phyloP scores from a whole-genome alignment of 176 grass and related monocot genomes.

The Melocanna baccifera region DNA sequence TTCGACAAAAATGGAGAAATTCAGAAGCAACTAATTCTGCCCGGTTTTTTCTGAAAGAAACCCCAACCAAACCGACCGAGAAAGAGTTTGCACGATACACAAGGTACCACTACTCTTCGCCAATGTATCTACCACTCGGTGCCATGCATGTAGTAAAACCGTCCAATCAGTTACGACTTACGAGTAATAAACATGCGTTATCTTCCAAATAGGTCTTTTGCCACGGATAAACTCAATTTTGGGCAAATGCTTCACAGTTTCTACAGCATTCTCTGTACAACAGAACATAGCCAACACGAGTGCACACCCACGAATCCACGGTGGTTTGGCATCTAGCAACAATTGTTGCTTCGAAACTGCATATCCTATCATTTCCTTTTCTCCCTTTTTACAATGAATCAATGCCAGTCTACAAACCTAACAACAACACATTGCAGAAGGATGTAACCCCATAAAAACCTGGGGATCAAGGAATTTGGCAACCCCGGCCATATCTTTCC shows the following conservation, averaged over 20 bases:
- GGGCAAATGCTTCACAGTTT: neutral
- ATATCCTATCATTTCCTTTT: neutral
- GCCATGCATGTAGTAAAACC: neutral
- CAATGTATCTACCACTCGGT: neutral
- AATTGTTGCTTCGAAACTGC: slow-evolving; percentile 59
- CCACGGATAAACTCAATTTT: slow-evolving; percentile 10
- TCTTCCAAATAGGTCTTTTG: neutral
- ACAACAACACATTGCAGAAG: slow-evolving; percentile 37
- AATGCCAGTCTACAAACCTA: slow-evolving; percentile 21
- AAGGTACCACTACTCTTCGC: neutral
- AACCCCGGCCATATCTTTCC: slow-evolving; percentile 11
- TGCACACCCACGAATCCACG: neutral
- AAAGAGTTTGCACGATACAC: neutral
- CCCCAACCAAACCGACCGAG: neutral
- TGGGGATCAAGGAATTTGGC: slow-evolving; percentile 20
- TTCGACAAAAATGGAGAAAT: neutral
- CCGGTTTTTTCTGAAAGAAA: neutral
- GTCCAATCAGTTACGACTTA: neutral
- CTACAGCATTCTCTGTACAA: slow-evolving; percentile 40
- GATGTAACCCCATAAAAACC: slow-evolving; percentile 31
- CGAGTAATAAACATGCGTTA: neutral
- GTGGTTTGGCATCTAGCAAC: slow-evolving; percentile 38
- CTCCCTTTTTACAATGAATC: neutral
- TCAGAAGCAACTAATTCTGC: neutral
- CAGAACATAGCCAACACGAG: neutral